Conservation (phyloP, 164 flowering plant genomes). For the Nymphaea colorata region DNA sequence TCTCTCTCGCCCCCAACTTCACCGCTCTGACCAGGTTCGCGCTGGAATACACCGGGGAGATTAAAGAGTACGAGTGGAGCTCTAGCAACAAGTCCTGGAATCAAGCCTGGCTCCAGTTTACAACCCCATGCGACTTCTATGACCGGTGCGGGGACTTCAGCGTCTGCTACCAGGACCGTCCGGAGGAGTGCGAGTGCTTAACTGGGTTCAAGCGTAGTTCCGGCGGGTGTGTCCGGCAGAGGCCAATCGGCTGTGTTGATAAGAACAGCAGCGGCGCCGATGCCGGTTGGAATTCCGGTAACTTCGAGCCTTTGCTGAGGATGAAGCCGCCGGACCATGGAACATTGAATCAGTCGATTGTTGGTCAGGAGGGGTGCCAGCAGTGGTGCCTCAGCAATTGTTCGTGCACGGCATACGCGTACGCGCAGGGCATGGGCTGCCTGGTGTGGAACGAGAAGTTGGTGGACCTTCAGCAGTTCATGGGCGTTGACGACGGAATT, state of each 20-base stretch:
- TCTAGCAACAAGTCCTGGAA: neutral
- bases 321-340: neutral
- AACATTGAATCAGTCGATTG: neutral
- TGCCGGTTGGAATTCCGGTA: neutral
- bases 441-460: constrained; percentile 6
- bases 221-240: neutral
- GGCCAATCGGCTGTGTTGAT: neutral
- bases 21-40: neutral
- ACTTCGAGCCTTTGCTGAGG: neutral
- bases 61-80: neutral
- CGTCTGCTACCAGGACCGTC: neutral
- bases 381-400: constrained; percentile 17
- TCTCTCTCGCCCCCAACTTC: neutral
- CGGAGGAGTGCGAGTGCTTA: neutral
- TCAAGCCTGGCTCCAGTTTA: neutral
- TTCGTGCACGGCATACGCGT: constrained; percentile 24
- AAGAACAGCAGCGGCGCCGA: no score
- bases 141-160: neutral
- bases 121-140: neutral
- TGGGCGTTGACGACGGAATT: neutral
- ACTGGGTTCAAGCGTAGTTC: neutral
- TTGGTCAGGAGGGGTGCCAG: constrained; percentile 6
- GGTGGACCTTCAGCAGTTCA: constrained; percentile 1
- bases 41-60: neutral
- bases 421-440: constrained; percentile 6